These are phyloP conservation scores for Nosema granulosis DNA, from an alignment of 371 early-diverging fungal species.

Conservation along the genomic window DNA sequence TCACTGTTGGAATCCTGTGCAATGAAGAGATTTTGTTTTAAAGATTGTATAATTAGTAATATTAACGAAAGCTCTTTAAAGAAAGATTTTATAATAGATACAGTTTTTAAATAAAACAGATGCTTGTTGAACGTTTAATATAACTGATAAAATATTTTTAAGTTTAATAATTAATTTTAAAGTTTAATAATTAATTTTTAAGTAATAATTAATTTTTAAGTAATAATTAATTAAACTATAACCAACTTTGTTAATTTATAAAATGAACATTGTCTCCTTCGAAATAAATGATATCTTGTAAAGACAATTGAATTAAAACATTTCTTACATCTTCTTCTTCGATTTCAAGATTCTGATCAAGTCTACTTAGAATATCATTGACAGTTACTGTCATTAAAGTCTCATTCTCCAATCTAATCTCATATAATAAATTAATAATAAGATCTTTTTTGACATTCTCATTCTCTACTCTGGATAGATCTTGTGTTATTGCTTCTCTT, in stretches of 20 bases:
- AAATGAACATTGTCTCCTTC: constrained; percentile 37
- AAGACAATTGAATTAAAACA: constrained; percentile 30
- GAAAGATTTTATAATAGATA: constrained; percentile 40
- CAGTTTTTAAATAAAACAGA: too few relatives aligned
- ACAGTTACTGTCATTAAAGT: background rate
- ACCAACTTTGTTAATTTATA: constrained; percentile 27
- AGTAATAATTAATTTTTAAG: background rate
- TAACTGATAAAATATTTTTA: background rate
- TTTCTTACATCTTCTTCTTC: constrained; percentile 6
- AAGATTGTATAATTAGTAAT: constrained; percentile 19
- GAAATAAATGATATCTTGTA: constrained; percentile 25
- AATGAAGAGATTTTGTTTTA: constrained; percentile 28
- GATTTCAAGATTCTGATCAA: background rate
- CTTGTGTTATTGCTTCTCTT: constrained; percentile 17
- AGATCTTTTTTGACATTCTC: constrained; percentile 26
- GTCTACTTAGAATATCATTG: background rate
- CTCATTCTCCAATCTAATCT: constrained; percentile 2
- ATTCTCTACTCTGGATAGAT: constrained; percentile 14
- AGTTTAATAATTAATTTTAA: background rate
- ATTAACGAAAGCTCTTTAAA: constrained; percentile 41
- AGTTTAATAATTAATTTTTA: background rate
- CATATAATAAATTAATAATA: constrained; percentile 39
- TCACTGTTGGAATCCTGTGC: constrained; percentile 33
- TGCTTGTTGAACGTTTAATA: too few relatives aligned
- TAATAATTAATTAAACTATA: background rate